These are phyloP conservation scores for Silene noctiflora DNA, from an alignment of 179 eudicot species.

Conservation along the genomic window DNA sequence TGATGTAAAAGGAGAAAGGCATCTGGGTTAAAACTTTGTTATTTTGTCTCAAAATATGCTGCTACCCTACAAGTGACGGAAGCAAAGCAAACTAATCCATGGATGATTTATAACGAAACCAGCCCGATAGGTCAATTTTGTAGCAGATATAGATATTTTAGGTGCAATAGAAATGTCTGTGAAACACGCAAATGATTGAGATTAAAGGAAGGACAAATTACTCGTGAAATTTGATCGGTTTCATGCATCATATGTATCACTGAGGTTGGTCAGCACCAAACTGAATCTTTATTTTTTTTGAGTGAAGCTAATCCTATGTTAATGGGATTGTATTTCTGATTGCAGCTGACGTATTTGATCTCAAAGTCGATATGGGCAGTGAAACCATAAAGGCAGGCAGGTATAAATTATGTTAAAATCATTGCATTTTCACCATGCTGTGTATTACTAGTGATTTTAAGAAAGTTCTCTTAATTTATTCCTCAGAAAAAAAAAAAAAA, in stretches of 20 bases:
- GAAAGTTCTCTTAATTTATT: no score
- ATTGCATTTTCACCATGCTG: background rate
- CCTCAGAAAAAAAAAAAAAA: background rate
- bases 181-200: background rate
- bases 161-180: background rate
- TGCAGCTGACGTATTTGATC: conserved; percentile 33
- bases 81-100: background rate
- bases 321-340: conserved; percentile 1
- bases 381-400: conserved; percentile 37
- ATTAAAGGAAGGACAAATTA: background rate
- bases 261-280: background rate
- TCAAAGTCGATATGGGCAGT: conserved; percentile 14
- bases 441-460: background rate
- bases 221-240: background rate
- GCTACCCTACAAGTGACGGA: background rate
- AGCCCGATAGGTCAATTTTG: background rate
- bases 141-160: background rate
- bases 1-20: background rate
- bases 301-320: background rate
- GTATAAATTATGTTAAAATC: conserved; percentile 16
- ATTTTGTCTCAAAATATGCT: no score
- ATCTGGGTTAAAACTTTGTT: no score
- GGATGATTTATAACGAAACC: background rate
- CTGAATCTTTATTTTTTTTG: background rate
- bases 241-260: background rate